These are phyloP conservation scores for Mortierella sp. DNA, from an alignment of 371 early-diverging fungal species.

Conservation along the genomic window DNA sequence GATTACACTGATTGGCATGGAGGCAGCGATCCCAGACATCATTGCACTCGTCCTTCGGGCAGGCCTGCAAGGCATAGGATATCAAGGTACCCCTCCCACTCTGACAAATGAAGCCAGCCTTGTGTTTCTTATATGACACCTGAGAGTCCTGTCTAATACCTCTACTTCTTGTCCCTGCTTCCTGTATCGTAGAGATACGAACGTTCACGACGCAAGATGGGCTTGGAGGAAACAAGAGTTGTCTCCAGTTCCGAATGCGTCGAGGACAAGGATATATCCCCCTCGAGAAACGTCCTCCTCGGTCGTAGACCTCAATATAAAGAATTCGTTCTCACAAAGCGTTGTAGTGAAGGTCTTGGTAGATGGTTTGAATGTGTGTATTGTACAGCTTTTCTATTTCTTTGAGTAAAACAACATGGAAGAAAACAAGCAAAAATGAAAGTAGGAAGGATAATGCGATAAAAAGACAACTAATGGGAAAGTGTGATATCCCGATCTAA, in stretches of 20 bases:
- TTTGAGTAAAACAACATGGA: conserved; percentile 9
- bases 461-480: background rate
- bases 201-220: conserved; percentile 56
- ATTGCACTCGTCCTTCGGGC: conserved; percentile 49
- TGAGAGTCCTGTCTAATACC: background rate
- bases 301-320: conserved; percentile 15
- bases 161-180: background rate
- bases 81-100: conserved; percentile 37
- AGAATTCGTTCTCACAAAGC: background rate
- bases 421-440: background rate
- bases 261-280: conserved; percentile 45
- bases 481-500: background rate
- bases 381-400: conserved; percentile 20
- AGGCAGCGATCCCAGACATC: conserved; percentile 55
- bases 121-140: background rate
- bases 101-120: background rate
- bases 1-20: conserved; percentile 54
- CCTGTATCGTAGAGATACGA: conserved; percentile 30
- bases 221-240: conserved; percentile 56
- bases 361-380: conserved; percentile 4
- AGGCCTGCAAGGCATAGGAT: conserved; percentile 46
- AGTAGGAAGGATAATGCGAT: conserved; percentile 5
- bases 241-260: conserved; percentile 52
- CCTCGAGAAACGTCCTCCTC: conserved; percentile 42
- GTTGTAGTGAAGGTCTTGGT: background rate